Evolutionary conservation across 1,284 basidiomycete genomes (phyloP), one percentile per base, ranked within the genome.

Genomic region (Calocybe gambosa): DNA sequence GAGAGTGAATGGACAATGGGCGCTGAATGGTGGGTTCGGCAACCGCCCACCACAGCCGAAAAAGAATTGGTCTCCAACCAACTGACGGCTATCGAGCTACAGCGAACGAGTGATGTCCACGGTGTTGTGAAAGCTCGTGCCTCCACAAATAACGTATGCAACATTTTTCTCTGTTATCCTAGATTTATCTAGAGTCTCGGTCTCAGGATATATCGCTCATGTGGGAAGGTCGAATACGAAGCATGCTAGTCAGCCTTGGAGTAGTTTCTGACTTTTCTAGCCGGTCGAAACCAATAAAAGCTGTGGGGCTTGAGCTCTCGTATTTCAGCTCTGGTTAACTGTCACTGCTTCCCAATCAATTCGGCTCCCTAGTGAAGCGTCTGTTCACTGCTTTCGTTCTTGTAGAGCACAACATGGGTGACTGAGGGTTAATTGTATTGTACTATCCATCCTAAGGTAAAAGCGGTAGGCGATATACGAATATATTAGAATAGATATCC

Each of bases 1-100:
- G 93, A 96, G 57, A 93, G 89, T 60, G 94, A 97, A 62, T 88
- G 93, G 81, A 87, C 90, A 3, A 76, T 98, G 65, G 95, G 91
- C n/a, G 85, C 87, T 2, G 92, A 94, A 64, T 93, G 89, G 88
- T 93, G 90, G 89, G 76, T 92, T 57, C 77, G 89, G 12, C 77
- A 78, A 19, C 61, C 65, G 13, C 54, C 55, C 1, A 54, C 57
- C 31, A 52, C 56, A 21, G 54, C 57, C 5, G 46, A 56, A 7
- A 56, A 60, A 33, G 49, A 51, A 7, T n/a, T 55, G 10, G 47
- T 53, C 6, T 46, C 54, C 9, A 8, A 36, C 44, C 45, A 46
- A 28, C 48, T 51, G 1, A 26, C 45, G 19, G 35, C 49, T 45
- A 35, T 50, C 43, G 39, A 63, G 1, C 49, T 53, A 4, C 55